Base-by-base conservation (phyloP, 2,329 filamentous ascomycete species). In the Calonectria montana region DNA sequence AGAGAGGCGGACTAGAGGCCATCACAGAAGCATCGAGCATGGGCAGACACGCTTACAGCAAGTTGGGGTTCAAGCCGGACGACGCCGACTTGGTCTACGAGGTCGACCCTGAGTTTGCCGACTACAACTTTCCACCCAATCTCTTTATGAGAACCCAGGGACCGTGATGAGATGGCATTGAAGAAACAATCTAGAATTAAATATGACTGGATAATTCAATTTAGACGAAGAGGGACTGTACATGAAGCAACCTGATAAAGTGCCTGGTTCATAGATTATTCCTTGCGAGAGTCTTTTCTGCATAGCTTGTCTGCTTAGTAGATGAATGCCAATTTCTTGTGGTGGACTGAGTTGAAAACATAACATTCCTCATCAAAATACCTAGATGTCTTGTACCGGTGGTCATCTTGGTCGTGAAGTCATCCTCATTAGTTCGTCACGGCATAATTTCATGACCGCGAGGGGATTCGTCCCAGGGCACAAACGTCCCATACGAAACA, bases 11-110 rank as follows among this genome's bases (percentile, higher is more conserved):
- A 1, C 70, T 86, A 13, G 86, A 89, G 74, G 79, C 81, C 7
- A 81, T 84, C 12, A 85, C 83, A 0, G 88, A 89, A 77, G 87
- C 83, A 2, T 88, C 87, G 21, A 76, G 76, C 16, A 87, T 89
- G 87, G 88, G 88, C 3, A 80, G 87, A 12, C 75, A 79, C 29
- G 86, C 85, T 0, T 89, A 89, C 64, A 48, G 71, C n/a, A 83
- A 85, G 70, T 63, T 88, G 43, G 88, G 87, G 0, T 89, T 89
- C 69, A 75, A 78, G 31, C 81, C 83, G 4, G 83, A 85, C 45
- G 84, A 81, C 2, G 72, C 65, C 0, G 87, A 89, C 67, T 81
- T 88, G 12, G 81, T 80, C 31, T 88, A 86, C 65, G 70, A 79
- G 3, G 80, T 87, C 23, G 87, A 88, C 63, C 81, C 81, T 3